These are phyloP conservation scores for Leccinum pellstonianum DNA, from an alignment of 768 basidiomycete genomes.

Conservation along the genomic window DNA sequence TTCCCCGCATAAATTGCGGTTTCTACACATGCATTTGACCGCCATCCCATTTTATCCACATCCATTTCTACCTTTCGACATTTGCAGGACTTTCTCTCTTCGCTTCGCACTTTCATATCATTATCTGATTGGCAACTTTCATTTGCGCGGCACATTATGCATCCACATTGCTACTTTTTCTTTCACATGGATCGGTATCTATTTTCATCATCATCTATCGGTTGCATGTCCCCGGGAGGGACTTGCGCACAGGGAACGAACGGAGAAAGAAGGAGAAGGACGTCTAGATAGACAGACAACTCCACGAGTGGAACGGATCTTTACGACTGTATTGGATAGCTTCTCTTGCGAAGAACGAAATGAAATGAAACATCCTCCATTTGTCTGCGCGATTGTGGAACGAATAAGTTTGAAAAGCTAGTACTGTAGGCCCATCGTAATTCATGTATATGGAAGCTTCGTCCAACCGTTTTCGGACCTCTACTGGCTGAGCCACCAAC, in stretches of 20 bases:
- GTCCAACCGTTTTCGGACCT: slow-evolving; percentile 7
- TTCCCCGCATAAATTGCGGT: slow-evolving; percentile 21
- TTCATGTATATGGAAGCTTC: not conserved
- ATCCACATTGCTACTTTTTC: slow-evolving; percentile 28
- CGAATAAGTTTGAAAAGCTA: not conserved
- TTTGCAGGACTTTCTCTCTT: slow-evolving; percentile 14
- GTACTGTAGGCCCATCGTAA: not conserved
- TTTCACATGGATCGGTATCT: slow-evolving; percentile 27
- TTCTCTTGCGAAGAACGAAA: slow-evolving; percentile 39
- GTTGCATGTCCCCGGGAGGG: slow-evolving; percentile 27
- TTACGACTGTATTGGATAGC: slow-evolving; percentile 25
- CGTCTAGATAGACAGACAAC: slow-evolving; percentile 15
- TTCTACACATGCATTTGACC: slow-evolving; percentile 4
- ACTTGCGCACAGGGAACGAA: slow-evolving; percentile 13
- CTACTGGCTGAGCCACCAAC: not conserved
- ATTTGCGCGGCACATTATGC: slow-evolving; percentile 28
- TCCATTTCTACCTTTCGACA: slow-evolving; percentile 7
- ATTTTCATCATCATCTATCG: slow-evolving; percentile 32
- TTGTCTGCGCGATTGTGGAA: slow-evolving; percentile 5
- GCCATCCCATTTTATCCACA: not conserved
- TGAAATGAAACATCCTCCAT: slow-evolving; percentile 42
- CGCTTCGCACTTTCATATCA: slow-evolving; percentile 24
- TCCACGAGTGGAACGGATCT: slow-evolving; percentile 21
- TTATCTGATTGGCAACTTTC: slow-evolving; percentile 28
- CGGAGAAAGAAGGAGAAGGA: slow-evolving; percentile 10